Conservation (phyloP, 2,329 filamentous ascomycete genomes). For the Pseudocercospora fijiensis region DNA sequence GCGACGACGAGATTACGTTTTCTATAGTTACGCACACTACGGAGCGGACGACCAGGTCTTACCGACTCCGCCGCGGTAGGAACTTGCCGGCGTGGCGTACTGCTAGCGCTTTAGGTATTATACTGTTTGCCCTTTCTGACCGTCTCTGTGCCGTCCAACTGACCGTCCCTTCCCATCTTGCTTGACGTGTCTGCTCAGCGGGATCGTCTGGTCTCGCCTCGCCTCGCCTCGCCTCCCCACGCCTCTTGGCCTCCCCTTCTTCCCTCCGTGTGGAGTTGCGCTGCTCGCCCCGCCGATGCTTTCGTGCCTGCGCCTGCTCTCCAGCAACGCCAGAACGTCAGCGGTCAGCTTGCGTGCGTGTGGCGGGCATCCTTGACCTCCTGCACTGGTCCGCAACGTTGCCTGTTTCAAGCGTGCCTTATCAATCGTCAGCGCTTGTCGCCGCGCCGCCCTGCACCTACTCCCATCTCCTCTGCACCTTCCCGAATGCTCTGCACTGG, state of each 20-base stretch:
- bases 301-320: constrained; percentile 23
- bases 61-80: too few relatives aligned
- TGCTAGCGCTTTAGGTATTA: too few relatives aligned
- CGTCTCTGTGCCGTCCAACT: constrained; percentile 12
- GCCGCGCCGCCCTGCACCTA: constrained; percentile 17
- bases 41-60: too few relatives aligned
- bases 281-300: constrained; percentile 13
- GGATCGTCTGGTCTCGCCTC: constrained; percentile 12
- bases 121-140: too few relatives aligned
- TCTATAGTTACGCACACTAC: too few relatives aligned
- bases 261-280: background rate
- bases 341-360: constrained; percentile 16
- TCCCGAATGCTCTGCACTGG: constrained; percentile 15
- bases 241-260: too few relatives aligned
- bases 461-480: constrained; percentile 20
- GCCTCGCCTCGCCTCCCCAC: constrained; percentile 7
- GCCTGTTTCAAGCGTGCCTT: constrained; percentile 25
- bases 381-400: constrained; percentile 21
- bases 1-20: too few relatives aligned
- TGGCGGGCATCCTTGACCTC: constrained; percentile 23
- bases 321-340: constrained; percentile 19
- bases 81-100: too few relatives aligned
- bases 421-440: constrained; percentile 21
- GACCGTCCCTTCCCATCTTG: constrained; percentile 5
- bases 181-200: constrained; percentile 2